Conservation (phyloP, 2,329 filamentous ascomycete genomes). For the Aspergillus sp. region DNA sequence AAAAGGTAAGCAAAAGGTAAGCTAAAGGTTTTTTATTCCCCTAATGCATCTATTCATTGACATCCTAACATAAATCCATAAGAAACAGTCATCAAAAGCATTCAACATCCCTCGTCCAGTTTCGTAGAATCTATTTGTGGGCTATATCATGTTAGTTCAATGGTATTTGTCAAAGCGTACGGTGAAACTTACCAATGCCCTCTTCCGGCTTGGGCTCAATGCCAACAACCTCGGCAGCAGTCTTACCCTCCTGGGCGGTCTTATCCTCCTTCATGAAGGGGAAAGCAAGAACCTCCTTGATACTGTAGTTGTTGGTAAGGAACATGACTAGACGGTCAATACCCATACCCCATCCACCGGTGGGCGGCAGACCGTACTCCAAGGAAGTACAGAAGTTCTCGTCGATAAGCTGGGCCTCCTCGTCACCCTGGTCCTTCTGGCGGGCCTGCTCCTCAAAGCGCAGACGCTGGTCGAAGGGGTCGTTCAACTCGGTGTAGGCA, state of each 20-base stretch:
- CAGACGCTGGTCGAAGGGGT: slow-evolving; percentile 87
- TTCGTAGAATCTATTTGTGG: slow-evolving; percentile 25
- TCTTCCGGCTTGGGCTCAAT: slow-evolving; percentile 55
- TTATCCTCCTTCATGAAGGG: slow-evolving; percentile 94
- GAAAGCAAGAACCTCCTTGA: slow-evolving; percentile 94
- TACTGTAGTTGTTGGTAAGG: slow-evolving; percentile 89
- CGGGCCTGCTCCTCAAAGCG: slow-evolving; percentile 91
- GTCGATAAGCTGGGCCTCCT: slow-evolving; percentile 92
- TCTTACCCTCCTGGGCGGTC: slow-evolving; percentile 39
- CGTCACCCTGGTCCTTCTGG: slow-evolving; percentile 94
- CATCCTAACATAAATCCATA: slow-evolving; percentile 13
- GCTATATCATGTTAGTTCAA: slow-evolving; percentile 21
- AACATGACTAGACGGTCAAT: slow-evolving; percentile 94
- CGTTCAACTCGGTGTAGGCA: slow-evolving; percentile 96
- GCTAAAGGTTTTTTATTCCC: slow-evolving; percentile 9
- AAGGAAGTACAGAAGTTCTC: slow-evolving; percentile 90
- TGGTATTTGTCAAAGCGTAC: not conserved
- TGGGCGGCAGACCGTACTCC: slow-evolving; percentile 87
- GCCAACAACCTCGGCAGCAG: slow-evolving; percentile 57
- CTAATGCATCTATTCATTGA: slow-evolving; percentile 19
- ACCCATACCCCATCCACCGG: slow-evolving; percentile 93
- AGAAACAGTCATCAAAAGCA: slow-evolving; percentile 11
- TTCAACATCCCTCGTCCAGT: slow-evolving; percentile 3
- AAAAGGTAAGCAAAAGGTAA: slow-evolving; percentile 5
- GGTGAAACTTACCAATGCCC: slow-evolving; percentile 45